phyloP scores from a whole-genome alignment of 495 filamentous ascomycete genomes.

The Neurospora sp. region DNA sequence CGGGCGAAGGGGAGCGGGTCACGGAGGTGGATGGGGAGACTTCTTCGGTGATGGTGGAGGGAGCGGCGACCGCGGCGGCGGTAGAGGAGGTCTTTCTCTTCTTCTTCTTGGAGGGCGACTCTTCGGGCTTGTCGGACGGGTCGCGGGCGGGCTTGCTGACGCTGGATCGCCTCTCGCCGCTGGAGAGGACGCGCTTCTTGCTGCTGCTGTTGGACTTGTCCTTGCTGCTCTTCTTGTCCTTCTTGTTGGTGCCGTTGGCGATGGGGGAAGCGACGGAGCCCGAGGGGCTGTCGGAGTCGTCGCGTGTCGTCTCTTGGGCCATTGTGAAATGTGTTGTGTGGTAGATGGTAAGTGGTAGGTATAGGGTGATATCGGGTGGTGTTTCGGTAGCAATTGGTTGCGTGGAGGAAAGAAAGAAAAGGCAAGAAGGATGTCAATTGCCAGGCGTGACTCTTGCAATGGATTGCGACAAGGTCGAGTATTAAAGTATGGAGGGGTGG shows the following conservation, averaged over 20 bases:
- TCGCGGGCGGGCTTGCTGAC: conserved; percentile 64
- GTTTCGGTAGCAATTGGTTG: neutral
- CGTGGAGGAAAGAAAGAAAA: neutral
- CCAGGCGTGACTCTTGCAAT: neutral
- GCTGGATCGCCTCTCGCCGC: conserved; percentile 34
- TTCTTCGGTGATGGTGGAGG: conserved; percentile 9
- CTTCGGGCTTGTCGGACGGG: conserved; percentile 55
- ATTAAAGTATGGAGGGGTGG: neutral
- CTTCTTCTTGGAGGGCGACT: conserved; percentile 27
- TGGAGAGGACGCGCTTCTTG: conserved; percentile 15
- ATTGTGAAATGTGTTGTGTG: neutral
- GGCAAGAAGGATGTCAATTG: neutral
- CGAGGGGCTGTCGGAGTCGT: conserved; percentile 17
- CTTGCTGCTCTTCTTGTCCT: conserved; percentile 17
- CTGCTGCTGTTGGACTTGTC: conserved; percentile 17
- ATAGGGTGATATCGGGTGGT: neutral
- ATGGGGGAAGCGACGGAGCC: conserved; percentile 12
- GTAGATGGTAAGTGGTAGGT: neutral
- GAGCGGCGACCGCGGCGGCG: conserved; percentile 4
- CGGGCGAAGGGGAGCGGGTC: conserved; percentile 45
- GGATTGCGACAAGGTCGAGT: neutral
- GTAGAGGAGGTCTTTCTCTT: conserved; percentile 24
- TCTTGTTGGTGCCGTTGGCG: conserved; percentile 14
- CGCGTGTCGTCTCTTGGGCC: conserved; percentile 9
- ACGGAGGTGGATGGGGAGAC: conserved; percentile 9